Conservation (phyloP, 345 rosid genomes). For the Nephelium lappaceum region DNA sequence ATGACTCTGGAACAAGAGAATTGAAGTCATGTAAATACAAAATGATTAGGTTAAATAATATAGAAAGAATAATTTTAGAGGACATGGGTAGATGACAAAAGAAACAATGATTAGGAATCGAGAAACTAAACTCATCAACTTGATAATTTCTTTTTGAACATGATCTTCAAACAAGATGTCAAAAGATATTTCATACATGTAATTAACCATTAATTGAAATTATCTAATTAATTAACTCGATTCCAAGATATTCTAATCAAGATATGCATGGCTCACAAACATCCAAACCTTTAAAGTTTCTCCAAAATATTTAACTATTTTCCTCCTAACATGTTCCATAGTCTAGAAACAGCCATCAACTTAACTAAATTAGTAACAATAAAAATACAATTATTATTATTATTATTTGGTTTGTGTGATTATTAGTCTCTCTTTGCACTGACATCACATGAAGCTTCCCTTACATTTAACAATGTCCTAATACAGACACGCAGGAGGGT, state of each 20-base stretch:
- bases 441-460: constrained; percentile 30
- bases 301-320: not conserved
- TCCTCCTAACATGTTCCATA: constrained; percentile 24
- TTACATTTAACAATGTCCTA: constrained; percentile 30
- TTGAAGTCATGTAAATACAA: not conserved
- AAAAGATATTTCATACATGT: not conserved
- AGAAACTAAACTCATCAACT: not conserved
- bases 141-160: not conserved
- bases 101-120: not conserved
- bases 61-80: not conserved
- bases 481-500: constrained; percentile 33
- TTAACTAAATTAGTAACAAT: constrained; percentile 10
- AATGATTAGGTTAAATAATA: not conserved
- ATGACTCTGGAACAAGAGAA: not conserved
- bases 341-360: not conserved
- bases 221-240: not conserved
- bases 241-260: constrained; percentile 16
- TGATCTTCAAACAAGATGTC: constrained; percentile 6
- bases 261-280: constrained; percentile 7
- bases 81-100: not conserved
- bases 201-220: not conserved
- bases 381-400: not conserved
- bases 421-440: constrained; percentile 23
- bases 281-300: constrained; percentile 3
- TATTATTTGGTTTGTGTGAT: not conserved